Base-by-base conservation (phyloP, 352 stramenopile species). In the Chrysophaeum taylorii region DNA sequence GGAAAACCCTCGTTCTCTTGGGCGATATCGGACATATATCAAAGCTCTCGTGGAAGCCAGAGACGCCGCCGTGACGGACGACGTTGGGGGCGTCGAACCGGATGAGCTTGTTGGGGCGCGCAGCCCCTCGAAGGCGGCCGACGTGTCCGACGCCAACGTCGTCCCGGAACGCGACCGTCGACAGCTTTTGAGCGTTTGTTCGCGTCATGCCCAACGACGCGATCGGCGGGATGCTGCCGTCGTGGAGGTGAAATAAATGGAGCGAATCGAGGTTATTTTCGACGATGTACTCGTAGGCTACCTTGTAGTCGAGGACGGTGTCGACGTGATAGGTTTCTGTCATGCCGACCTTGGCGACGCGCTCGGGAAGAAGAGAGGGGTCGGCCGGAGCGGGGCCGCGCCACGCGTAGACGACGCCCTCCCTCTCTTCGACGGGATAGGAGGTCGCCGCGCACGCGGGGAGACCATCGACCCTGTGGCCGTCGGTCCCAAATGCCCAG, bases 191-290 rank as follows among this genome's bases (percentile, higher is more conserved):
- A 9, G 53, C n/a, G 68, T 72, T 72, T 27, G 42, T 45, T 4
- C 35, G 64, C 41, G 48, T 69, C 73, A 77, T 77, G 0, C 73
- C 73, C 48, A 77, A 72, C 25, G 41, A 33, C 31, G 64, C 68
- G 50, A 80, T 76, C 25, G 75, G 75, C 15, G 73, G 73, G n/a
- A 80, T 73, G 39, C n/a, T 66, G 12, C 75, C 75, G 37, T 80
- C 73, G 43, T 80, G 75, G 2, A 80, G 67, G 35, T 68, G 78
- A 70, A 80, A 80, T 14, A 80, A 61, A 57, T 80, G 75, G 18
- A 75, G 71, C 37, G 73, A 79, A 60, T 80, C 75, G 12, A 80
- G 64, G 54, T 80, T 80, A 63, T 80, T 80, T 64, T 80, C 75
- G 25, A 80, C 69, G 45, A 79, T 74, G 63, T 74, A 74, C 25